Percentiles rank a stretch among this genome's conserved stretches.
Conservation (phyloP, 257 asterid species). For the Scutellaria baicalensis region DNA sequence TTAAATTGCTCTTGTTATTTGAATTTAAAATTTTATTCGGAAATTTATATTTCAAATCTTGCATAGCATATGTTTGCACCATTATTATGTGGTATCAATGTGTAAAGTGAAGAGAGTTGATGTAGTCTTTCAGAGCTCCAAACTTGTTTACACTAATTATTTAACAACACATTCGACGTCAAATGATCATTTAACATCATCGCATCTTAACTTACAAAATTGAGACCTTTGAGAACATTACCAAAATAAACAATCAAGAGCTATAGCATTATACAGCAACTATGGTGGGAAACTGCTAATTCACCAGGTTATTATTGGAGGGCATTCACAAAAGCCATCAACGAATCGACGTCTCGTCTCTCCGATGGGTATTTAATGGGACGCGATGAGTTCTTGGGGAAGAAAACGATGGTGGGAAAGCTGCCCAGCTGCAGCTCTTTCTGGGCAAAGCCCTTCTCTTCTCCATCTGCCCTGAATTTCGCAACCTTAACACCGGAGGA, state of each 20-base stretch:
- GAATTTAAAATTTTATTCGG: too few species aligned
- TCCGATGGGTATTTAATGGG: conserved; percentile 73
- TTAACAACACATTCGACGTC: not conserved
- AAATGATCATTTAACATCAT: not conserved
- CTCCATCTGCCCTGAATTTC: conserved; percentile 82
- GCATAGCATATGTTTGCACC: too few species aligned
- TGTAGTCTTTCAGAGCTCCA: too few species aligned
- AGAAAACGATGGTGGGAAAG: conserved; percentile 72
- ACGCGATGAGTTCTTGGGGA: conserved; percentile 58
- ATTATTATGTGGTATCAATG: too few species aligned
- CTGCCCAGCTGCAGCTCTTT: conserved; percentile 60
- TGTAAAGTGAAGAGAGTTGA: too few species aligned
- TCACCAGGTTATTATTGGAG: conserved; percentile 25
- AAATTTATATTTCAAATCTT: too few species aligned
- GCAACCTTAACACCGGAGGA: conserved; percentile 68
- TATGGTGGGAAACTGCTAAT: too few species aligned
- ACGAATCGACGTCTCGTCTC: conserved; percentile 71
- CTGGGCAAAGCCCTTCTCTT: conserved; percentile 66
- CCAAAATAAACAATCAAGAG: too few species aligned
- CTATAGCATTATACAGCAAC: not conserved
- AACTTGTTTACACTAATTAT: too few species aligned
- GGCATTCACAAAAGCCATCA: conserved; percentile 74
- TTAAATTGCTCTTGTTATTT: too few species aligned
- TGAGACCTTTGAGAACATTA: not conserved
- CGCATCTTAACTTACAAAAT: conserved; percentile 7